Percentiles rank a stretch among this genome's conserved stretches.
phyloP scores from a whole-genome alignment of 2,329 filamentous ascomycete genomes.

The Fusarium vanettenii region DNA sequence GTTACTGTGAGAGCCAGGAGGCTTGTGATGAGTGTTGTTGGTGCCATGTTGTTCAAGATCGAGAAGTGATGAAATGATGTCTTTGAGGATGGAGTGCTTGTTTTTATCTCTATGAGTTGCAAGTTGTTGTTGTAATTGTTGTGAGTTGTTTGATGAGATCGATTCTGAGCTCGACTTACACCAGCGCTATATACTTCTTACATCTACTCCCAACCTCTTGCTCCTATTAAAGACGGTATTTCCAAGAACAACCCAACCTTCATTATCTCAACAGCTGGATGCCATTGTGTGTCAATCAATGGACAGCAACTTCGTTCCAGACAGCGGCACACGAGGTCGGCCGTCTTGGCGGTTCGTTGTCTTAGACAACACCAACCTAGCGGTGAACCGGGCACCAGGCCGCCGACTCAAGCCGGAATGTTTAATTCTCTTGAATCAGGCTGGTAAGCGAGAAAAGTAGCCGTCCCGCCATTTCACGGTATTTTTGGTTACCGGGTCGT shows the following conservation, averaged over 20 bases:
- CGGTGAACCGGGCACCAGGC: not conserved
- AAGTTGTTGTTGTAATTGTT: not conserved
- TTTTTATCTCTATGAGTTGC: not conserved
- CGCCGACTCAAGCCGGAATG: not conserved
- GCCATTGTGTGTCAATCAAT: not conserved
- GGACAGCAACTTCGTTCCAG: constrained; percentile 8
- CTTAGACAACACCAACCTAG: constrained; percentile 10
- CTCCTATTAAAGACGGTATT: not conserved
- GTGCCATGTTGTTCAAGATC: constrained; percentile 6
- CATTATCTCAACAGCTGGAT: not conserved
- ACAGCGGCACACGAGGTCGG: constrained; percentile 11
- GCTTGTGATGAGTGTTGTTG: constrained; percentile 19
- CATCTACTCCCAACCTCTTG: not conserved
- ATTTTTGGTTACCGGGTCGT: not conserved
- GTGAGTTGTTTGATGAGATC: not conserved
- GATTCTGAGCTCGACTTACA: not conserved
- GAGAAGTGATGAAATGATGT: not conserved
- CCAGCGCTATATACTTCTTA: not conserved
- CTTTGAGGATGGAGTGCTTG: not conserved
- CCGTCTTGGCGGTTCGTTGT: constrained; percentile 2
- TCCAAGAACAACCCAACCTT: not conserved
- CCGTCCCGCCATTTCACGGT: not conserved
- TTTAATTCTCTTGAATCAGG: not conserved
- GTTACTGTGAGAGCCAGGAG: constrained; percentile 40
- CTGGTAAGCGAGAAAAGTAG: not conserved